Evolutionary conservation across 768 basidiomycete genomes (phyloP).

Genomic region (Daedaleopsis sinensis): DNA sequence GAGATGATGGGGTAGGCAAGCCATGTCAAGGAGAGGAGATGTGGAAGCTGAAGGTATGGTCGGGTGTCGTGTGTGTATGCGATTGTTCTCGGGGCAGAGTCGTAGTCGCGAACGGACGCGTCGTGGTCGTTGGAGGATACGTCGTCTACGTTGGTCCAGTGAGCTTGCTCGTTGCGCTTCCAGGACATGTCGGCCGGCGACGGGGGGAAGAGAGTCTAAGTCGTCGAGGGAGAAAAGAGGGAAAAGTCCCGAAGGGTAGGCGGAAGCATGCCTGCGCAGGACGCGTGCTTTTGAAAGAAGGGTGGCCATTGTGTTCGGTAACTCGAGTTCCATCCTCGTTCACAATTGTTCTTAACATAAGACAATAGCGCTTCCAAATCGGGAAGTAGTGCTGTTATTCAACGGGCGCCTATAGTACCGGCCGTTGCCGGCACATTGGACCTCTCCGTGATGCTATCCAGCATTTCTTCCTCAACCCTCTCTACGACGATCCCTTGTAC

Average conservation of each 20-base stretch:
- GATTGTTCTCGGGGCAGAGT: conserved; percentile 43
- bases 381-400: background rate
- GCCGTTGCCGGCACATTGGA: too few species aligned
- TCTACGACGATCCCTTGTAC: too few species aligned
- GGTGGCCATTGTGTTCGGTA: conserved; percentile 25
- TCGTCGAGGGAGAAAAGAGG: conserved; percentile 24
- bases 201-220: conserved; percentile 23
- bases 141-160: conserved; percentile 22
- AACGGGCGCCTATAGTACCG: too few species aligned
- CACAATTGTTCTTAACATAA: conserved; percentile 17
- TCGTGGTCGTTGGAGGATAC: background rate
- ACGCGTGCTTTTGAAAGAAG: conserved; percentile 18
- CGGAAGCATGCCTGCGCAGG: background rate
- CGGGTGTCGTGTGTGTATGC: conserved; percentile 47
- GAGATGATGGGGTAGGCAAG: conserved; percentile 91
- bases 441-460: too few species aligned
- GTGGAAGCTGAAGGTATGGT: conserved; percentile 82
- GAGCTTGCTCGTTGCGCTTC: conserved; percentile 32
- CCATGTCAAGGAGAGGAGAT: conserved; percentile 87
- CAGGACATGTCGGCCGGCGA: conserved; percentile 33
- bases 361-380: conserved; percentile 19
- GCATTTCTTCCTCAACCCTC: too few species aligned
- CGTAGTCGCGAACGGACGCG: conserved; percentile 59
- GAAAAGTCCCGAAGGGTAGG: conserved; percentile 19
- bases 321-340: conserved; percentile 10